Evolutionary conservation across 2,329 filamentous ascomycete species (phyloP).

Genomic region (Trichophyton rubrum): DNA sequence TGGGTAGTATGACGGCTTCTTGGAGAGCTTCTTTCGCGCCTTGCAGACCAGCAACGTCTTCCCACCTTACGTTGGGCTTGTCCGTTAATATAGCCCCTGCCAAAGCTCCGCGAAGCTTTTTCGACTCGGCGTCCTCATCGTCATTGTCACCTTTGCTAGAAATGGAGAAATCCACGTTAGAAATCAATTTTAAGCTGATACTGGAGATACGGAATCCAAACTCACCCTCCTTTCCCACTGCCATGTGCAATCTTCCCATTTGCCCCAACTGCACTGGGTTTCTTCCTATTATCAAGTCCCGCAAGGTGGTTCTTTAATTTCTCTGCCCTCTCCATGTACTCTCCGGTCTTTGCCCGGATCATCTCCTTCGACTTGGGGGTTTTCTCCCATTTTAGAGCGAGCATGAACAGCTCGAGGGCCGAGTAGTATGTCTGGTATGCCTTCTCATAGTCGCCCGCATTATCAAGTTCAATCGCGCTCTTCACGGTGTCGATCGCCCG

Average conservation of each 20-base stretch:
- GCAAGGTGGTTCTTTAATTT: slow-evolving; percentile 87
- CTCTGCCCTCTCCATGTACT: slow-evolving; percentile 98
- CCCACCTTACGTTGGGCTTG: slow-evolving; percentile 93
- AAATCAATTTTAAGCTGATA: neutral
- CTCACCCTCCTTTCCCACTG: slow-evolving; percentile 44
- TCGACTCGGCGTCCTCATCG: slow-evolving; percentile 75
- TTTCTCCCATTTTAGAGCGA: slow-evolving; percentile 99
- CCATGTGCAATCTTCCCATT: slow-evolving; percentile 41
- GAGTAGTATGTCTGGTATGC: slow-evolving; percentile 95
- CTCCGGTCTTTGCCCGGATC: slow-evolving; percentile 85
- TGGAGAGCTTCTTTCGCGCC: slow-evolving; percentile 92
- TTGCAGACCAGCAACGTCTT: slow-evolving; percentile 92
- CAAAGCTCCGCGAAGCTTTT: slow-evolving; percentile 85
- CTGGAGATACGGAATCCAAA: slow-evolving; percentile 1
- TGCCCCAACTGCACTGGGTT: slow-evolving; percentile 39
- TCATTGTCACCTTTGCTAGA: slow-evolving; percentile 41
- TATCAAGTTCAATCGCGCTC: slow-evolving; percentile 94
- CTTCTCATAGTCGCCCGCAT: slow-evolving; percentile 89
- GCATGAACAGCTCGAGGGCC: slow-evolving; percentile 94
- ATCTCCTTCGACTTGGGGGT: slow-evolving; percentile 94
- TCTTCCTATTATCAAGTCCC: slow-evolving; percentile 44
- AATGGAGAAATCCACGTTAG: neutral
- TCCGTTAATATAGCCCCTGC: slow-evolving; percentile 88
- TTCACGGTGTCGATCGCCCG: slow-evolving; percentile 94
- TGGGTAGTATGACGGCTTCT: slow-evolving; percentile 92